Percentiles rank a stretch among this genome's conserved stretches.
phyloP scores from a whole-genome alignment of 345 rosid species.

The Theobroma cacao region DNA sequence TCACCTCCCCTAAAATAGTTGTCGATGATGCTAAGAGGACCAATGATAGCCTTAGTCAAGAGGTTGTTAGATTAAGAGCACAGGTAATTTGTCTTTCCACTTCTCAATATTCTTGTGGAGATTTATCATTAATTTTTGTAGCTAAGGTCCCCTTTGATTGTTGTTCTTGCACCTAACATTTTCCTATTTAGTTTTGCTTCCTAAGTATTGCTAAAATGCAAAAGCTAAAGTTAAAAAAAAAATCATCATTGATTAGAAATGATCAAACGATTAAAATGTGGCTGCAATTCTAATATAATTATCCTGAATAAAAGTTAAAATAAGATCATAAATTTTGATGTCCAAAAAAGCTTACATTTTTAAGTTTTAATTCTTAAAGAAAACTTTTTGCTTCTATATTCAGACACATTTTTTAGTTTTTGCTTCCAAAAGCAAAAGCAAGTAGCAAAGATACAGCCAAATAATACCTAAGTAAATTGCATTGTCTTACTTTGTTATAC shows the following conservation, averaged over 20 bases:
- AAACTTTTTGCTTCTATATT: not conserved
- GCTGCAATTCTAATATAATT: not conserved
- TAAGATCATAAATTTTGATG: not conserved
- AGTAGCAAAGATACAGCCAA: not conserved
- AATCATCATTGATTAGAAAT: not conserved
- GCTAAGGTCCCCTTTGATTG: not conserved
- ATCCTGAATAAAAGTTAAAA: not conserved
- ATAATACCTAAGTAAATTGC: not conserved
- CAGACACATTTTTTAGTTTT: not conserved
- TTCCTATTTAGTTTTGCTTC: not conserved
- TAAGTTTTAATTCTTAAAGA: not conserved
- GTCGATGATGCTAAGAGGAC: slow-evolving; percentile 77
- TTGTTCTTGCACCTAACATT: not conserved
- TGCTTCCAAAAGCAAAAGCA: not conserved
- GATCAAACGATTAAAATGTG: not conserved
- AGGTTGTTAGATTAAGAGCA: slow-evolving; percentile 81
- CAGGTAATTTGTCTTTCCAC: slow-evolving; percentile 46
- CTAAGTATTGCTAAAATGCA: not conserved
- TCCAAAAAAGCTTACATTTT: not conserved
- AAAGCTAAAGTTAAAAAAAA: not conserved
- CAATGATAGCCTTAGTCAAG: slow-evolving; percentile 81
- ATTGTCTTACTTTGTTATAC: not conserved
- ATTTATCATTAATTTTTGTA: not conserved
- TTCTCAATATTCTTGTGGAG: not conserved
- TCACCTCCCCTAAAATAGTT: slow-evolving; percentile 69